These are phyloP conservation scores for Venturiaceae sp. DNA, from an alignment of 2,329 filamentous ascomycete species.

Conservation along the genomic window DNA sequence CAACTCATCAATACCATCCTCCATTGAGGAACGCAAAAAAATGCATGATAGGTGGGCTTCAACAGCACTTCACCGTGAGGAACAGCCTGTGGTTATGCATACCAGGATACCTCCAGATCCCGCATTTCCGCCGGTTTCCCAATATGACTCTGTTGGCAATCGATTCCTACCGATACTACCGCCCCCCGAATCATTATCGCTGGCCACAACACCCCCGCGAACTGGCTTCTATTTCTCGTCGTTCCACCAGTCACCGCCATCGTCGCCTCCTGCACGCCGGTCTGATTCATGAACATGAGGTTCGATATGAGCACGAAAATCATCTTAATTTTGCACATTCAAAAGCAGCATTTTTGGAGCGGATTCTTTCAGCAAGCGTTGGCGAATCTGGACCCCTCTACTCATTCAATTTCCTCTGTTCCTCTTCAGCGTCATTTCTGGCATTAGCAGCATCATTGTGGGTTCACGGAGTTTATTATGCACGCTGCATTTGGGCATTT, in stretches of 20 bases:
- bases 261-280: background rate
- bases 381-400: background rate
- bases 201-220: background rate
- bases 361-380: background rate
- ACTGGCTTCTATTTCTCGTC: background rate
- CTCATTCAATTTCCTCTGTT: background rate
- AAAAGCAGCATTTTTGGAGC: background rate
- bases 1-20: background rate
- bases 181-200: background rate
- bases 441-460: background rate
- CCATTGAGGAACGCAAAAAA: background rate
- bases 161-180: background rate
- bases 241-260: background rate
- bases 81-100: background rate
- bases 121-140: background rate
- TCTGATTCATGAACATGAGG: background rate
- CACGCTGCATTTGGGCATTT: background rate
- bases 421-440: background rate
- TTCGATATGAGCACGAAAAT: background rate
- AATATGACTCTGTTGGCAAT: too few relatives aligned
- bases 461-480: background rate
- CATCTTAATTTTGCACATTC: background rate
- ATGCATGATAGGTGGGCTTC: background rate
- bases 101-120: background rate
- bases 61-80: background rate